Base-by-base conservation (phyloP, 768 basidiomycete species). In the Mycena filopes region DNA sequence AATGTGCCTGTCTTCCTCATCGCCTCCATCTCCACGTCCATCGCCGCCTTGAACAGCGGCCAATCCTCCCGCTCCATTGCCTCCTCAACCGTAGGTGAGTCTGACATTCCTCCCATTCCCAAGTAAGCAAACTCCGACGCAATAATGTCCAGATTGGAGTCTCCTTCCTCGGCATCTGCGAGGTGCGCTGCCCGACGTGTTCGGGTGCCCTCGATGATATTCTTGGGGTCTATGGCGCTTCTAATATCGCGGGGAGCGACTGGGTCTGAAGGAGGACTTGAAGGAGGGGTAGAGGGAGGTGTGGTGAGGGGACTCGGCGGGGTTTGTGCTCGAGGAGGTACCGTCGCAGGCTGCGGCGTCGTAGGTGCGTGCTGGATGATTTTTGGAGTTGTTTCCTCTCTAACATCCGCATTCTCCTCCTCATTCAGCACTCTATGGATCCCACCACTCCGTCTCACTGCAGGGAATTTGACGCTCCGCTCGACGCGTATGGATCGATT, bases 401-500 rank as follows among this genome's bases (percentile, higher is more conserved):
- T 46, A 36, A 46, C 45, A 41, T 60, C 43, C 47, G 29, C 60
- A 26, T 49, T 63, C 61, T 63, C 66, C 66, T 60, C 66, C 66
- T 67, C 66, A 67, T 67, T 58, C 66, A 67, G 66, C 55, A 67
- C 66, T 41, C 49, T 62, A 25, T 58, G 31, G 1, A 62, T 58
- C 16, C 18, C 50, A 2, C 66, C 66, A 20, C 43, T 56, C 10
- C 48, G 12, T 45, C 38, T 56, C 6, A 31, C 40, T 20, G 29
- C 26, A 16, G 58, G 55, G 42, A 74, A 75, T 20, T 68, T 65
- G 20, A 80, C 66, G 33, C 76, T 77, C 8, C 72, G 68, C 65
- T 33, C 31, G 31, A 33, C 31, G 12, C 31, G 31, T 33, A 33
- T 33, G 7, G 31, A 33, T 5, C 12, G 31, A 33, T 33, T 33